These are phyloP conservation scores for Lentithecium fluviatile DNA, from an alignment of 495 filamentous ascomycete species.

Conservation along the genomic window DNA sequence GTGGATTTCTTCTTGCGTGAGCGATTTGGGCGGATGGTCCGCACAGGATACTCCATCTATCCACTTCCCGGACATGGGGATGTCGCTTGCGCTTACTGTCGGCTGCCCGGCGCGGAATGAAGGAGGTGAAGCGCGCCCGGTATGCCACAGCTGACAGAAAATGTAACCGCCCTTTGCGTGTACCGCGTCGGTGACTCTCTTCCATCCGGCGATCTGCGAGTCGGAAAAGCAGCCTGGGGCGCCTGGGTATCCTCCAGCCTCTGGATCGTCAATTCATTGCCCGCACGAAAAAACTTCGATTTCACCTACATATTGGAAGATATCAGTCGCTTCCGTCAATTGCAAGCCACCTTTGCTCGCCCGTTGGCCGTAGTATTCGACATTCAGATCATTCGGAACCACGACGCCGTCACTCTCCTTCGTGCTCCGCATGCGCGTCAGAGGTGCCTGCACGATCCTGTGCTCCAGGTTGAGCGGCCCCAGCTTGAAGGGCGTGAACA, in stretches of 20 bases:
- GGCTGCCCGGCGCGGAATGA: slow-evolving; percentile 28
- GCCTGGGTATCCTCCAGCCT: slow-evolving; percentile 37
- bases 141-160: slow-evolving; percentile 35
- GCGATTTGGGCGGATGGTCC: slow-evolving; percentile 27
- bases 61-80: slow-evolving; percentile 33
- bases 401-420: slow-evolving; percentile 34
- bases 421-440: slow-evolving; percentile 35
- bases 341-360: slow-evolving; percentile 33
- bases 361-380: slow-evolving; percentile 34
- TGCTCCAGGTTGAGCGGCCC: slow-evolving; percentile 31
- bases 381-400: slow-evolving; percentile 30
- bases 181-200: slow-evolving; percentile 36
- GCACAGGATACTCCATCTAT: slow-evolving; percentile 29
- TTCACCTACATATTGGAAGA: slow-evolving; percentile 32
- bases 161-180: slow-evolving; percentile 35
- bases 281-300: neutral
- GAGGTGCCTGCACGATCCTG: slow-evolving; percentile 31
- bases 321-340: slow-evolving; percentile 35
- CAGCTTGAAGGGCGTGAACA: slow-evolving; percentile 33
- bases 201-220: slow-evolving; percentile 34
- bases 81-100: slow-evolving; percentile 30
- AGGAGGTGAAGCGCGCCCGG: slow-evolving; percentile 30
- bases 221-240: slow-evolving; percentile 30
- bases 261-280: neutral
- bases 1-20: slow-evolving; percentile 35